Evolutionary conservation across 371 early-diverging fungal genomes (phyloP), one percentile per base, ranked within the genome.

Genomic region (Coemansia sp.): DNA sequence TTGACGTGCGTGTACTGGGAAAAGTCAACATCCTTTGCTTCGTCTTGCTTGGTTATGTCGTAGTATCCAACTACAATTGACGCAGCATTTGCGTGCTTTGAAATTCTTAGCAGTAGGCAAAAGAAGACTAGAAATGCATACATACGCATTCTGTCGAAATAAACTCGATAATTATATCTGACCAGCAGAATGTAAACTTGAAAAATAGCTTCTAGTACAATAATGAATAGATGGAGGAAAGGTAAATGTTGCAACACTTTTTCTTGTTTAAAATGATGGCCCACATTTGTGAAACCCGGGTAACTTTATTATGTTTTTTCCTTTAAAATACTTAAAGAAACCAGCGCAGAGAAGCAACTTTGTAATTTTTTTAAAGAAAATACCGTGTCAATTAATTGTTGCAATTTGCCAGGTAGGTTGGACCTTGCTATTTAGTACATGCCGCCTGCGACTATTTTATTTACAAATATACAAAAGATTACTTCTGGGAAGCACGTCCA

Each of bases 1-100:
- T 77, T 71, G 48, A 75, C 20, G 26, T 79, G 80, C 2, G 80
- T 79, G 62, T 73, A 73, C 18, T 65, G 65, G 2, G 57, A 18
- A 54, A 70, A 61, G 50, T 73, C 74, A 1, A 73, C 59, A 0
- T 25, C 40, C 0, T 28, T 14, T 50, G 59, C 62, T 20, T 71
- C 52, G 2, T 28, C 14, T 3, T 59, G 52, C 23, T 67, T 65
- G 67, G 71, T 66, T 26, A 54, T 47, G 1, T 71, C 64, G 23
- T 71, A 74, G 52, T 74, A 69, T 9, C 67, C 67, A 5, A 69
- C 42, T 0, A 73, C 52, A 2, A 65, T 23, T 9, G 68, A 64
- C 11, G 42, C 56, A 5, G 40, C 55, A 44, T 16, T n/a, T 0
- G n/a, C n/a, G 44, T 16, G 44, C 44, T 12, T n/a, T n/a, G n/a